These are phyloP conservation scores for Sanghuangporus sanghuang DNA, from an alignment of 1,284 basidiomycete genomes.

Conservation along the genomic window DNA sequence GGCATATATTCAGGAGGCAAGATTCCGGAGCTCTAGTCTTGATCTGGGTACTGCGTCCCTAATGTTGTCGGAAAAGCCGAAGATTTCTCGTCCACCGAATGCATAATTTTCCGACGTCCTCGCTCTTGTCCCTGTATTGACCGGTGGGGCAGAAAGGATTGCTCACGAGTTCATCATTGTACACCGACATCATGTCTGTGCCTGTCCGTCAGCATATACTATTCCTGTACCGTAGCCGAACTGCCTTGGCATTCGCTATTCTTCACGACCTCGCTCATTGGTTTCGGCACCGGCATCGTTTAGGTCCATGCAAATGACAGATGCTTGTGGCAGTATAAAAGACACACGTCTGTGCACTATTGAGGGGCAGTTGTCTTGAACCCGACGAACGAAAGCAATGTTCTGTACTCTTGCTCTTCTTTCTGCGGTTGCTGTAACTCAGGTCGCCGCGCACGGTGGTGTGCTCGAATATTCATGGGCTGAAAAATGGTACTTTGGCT, in stretches of 20 bases:
- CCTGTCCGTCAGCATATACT: neutral
- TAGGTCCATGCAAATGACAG: neutral
- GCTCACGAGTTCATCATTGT: neutral
- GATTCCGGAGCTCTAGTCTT: neutral
- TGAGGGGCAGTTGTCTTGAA: neutral
- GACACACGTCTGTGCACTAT: neutral
- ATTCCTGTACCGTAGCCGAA: neutral
- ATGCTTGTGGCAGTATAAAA: neutral
- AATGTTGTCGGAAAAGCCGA: neutral
- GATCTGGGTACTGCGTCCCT: neutral
- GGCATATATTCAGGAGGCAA: neutral
- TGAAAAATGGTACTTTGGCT: slow-evolving; percentile 46
- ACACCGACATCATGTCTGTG: neutral
- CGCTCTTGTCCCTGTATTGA: neutral
- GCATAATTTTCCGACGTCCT: neutral
- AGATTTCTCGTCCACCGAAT: neutral
- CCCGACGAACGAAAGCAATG: slow-evolving; percentile 9
- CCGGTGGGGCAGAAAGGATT: neutral
- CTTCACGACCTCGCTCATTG: neutral
- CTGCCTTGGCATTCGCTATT: neutral
- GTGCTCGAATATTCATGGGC: slow-evolving; percentile 45
- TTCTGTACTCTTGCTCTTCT: slow-evolving; percentile 17
- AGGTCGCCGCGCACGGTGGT: slow-evolving; percentile 44
- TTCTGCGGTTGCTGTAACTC: slow-evolving; percentile 15
- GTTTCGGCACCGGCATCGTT: neutral